Evolutionary conservation across 148 eudicot genomes (phyloP), one percentile per base, ranked within the genome.

Genomic region (Camellia lanceoleosa): DNA sequence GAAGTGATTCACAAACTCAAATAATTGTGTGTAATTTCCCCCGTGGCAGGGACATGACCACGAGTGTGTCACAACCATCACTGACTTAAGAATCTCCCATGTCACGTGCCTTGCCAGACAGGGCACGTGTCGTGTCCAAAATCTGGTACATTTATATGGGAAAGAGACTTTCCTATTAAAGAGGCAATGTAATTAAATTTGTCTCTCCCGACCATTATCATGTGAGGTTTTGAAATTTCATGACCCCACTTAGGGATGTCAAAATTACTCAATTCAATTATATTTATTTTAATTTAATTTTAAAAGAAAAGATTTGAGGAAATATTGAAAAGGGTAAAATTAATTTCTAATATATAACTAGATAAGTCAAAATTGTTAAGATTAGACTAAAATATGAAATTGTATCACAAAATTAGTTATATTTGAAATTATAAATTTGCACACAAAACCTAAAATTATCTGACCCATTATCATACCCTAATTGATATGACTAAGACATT

Each of bases 21-120:
- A 80, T 80, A 74, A 84, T 76, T 64, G 73, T 30, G 38, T 30
- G 38, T 30, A 20, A 52, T 55, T 81, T 82, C 87, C 85, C 52
- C 83, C 85, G 77, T 77, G 77, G 80, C 78, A 86, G 88, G 78
- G 80, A 86, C 88, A 86, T 73, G 80, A 83, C 52, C 88, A 86
- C 86, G 88, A 78, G 88, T 76, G 85, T 66, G 86, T 55, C 75
- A 18, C 78, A 75, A 64, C 23, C n/a, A 69, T 79, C 66, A 20
- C 71, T 66, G 78, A 30, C 38, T 30, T 80, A 54, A 58, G 71
- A 75, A 15, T 18, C 20, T 42, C 5, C 65, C 7, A 1, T 5
- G 70, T 83, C 88, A 86, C 88, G 78, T 86, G 88, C 69, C 64
- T 78, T 83, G 78, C 62, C 64, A 73, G 75, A 78, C 80, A 73